A percentile compares a stretch with the other conserved stretches of the same genome.
phyloP scores from a whole-genome alignment of 2,329 filamentous ascomycete genomes.

The Rutstroemia sydowiana region DNA sequence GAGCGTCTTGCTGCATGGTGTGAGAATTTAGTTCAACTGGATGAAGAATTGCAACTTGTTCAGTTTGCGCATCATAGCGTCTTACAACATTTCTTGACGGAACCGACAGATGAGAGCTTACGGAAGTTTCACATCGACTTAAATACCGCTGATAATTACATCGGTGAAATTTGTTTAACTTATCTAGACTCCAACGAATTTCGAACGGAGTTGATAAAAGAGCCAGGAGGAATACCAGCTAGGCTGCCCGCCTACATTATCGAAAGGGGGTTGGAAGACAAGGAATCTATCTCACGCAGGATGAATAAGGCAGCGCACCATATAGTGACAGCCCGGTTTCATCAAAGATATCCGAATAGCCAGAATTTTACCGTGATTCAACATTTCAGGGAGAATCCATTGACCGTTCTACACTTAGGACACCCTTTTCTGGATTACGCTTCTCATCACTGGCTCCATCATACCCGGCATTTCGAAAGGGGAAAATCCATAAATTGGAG shows the following conservation, averaged over 20 bases:
- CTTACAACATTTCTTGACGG: constrained; percentile 22
- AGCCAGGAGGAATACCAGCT: constrained; percentile 5
- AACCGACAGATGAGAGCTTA: background rate
- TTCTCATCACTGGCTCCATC: background rate
- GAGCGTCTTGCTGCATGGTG: constrained; percentile 28
- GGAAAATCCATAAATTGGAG: background rate
- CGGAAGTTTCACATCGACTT: constrained; percentile 24
- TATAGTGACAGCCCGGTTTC: too few species aligned
- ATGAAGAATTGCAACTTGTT: constrained; percentile 28
- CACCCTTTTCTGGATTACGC: background rate
- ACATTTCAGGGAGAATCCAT: too few species aligned
- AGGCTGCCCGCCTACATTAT: constrained; percentile 10
- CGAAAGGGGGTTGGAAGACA: constrained; percentile 1
- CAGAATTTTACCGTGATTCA: too few species aligned
- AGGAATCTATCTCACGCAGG: background rate
- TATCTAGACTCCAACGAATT: constrained; percentile 37
- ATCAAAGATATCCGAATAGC: too few species aligned
- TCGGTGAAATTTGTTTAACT: constrained; percentile 34
- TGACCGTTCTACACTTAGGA: background rate
- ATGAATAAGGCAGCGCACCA: background rate
- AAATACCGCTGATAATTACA: constrained; percentile 23
- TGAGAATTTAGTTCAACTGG: constrained; percentile 30
- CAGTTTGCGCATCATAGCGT: constrained; percentile 33
- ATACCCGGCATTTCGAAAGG: background rate
- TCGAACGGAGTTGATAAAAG: constrained; percentile 25